Conservation (phyloP, 2,329 filamentous ascomycete genomes). For the Penicillium occitanis region DNA sequence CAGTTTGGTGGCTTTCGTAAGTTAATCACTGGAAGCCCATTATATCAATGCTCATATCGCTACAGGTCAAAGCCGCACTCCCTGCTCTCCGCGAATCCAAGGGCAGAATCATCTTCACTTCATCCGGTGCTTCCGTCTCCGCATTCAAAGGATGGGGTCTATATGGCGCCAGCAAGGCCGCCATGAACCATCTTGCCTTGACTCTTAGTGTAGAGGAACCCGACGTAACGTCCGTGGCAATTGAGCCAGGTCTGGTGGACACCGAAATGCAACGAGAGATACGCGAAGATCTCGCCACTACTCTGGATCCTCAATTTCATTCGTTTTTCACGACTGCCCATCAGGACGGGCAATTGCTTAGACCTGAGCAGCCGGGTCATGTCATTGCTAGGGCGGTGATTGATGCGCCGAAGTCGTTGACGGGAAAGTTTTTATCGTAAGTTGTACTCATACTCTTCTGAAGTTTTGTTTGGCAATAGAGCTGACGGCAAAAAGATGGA, state of each 20-base stretch:
- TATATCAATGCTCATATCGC: background rate
- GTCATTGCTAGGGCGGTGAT: conserved; percentile 80
- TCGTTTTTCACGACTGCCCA: conserved; percentile 69
- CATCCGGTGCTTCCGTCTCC: conserved; percentile 70
- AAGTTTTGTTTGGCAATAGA: background rate
- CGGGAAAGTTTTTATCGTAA: conserved; percentile 66
- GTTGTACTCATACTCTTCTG: conserved; percentile 14
- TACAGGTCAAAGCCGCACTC: conserved; percentile 69
- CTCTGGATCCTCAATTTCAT: conserved; percentile 51
- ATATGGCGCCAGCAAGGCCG: conserved; percentile 82
- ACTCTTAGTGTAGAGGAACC: conserved; percentile 77
- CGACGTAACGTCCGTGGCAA: conserved; percentile 67
- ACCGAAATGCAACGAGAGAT: conserved; percentile 86
- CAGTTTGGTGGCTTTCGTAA: conserved; percentile 73
- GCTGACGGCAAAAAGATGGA: conserved; percentile 44
- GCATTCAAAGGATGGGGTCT: conserved; percentile 72
- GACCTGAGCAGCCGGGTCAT: conserved; percentile 78
- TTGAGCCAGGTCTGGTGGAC: conserved; percentile 79
- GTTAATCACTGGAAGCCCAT: conserved; percentile 28
- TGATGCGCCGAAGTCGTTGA: conserved; percentile 65
- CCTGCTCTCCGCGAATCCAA: conserved; percentile 65
- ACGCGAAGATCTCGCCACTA: conserved; percentile 65
- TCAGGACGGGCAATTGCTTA: conserved; percentile 68
- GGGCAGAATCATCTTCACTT: conserved; percentile 74
- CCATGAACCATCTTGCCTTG: conserved; percentile 72